These are phyloP conservation scores for Zea mays DNA, from an alignment of 176 grass and related monocot genomes.

Conservation along the genomic window Zm-B73-REFERENCE-NAM-5.0 NC_050098.1:23002501-23003000, in stretches of 20 bases:
- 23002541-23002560: too few species aligned
- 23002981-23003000: not conserved
- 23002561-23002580: not conserved
- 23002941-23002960: too few species aligned
- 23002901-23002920: not conserved
- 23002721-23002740: too few species aligned
- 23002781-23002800: not conserved
- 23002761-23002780: not conserved
- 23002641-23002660: not conserved
- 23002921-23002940: too few species aligned
- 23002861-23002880: not conserved
- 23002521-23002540: too few species aligned
- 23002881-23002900: not conserved
- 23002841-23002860: not conserved
- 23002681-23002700: too few species aligned
- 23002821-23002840: not conserved
- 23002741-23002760: too few species aligned
- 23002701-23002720: too few species aligned
- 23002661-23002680: too few species aligned
- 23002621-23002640: not conserved
- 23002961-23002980: too few species aligned
- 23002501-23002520: not conserved
- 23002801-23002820: not conserved
- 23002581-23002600: too few species aligned
- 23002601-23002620: too few species aligned